Evolutionary conservation across 176 grass and related monocot genomes (phyloP), one percentile per base, ranked within the genome.

Genomic region (Aegilops longissima): DNA sequence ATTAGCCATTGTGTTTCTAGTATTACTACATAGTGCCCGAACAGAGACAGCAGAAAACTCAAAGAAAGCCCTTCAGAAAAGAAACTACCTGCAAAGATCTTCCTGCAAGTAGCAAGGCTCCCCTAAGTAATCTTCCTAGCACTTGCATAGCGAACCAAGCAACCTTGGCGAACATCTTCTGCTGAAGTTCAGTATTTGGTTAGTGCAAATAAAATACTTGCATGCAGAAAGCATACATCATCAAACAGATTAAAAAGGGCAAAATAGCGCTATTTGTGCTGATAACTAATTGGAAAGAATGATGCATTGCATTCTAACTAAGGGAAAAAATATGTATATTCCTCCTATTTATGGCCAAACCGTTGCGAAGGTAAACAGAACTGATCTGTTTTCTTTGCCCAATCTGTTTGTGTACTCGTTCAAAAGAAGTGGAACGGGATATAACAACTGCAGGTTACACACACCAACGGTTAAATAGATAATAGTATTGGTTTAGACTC

Each of bases 401-500:
- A 23, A 9, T 61, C 71, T 62, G 3, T 54, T 39, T 20, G 59
- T 88, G 51, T 12, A 21, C 61, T 58, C 59, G n/a, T 35, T 35
- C 29, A 44, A 34, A 77, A 73, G 9, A 66, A 38, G 9, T 5
- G 12, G 35, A 56, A 76, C 6, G 21, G 16, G 29, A 63, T 24
- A 80, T 2, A 87, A 66, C 6, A 42, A 11, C 30, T 66, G 16
- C 14, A 75, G 40, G 30, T 67, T 31, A 68, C 8, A 33, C 12
- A 77, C 45, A 62, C 49, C 8, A 88, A 77, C 72, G 4, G 34
- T 68, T 66, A 69, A 40, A 62, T 39, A 62, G 9, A 79, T 16
- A 52, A 39, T 39, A 42, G 40, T 42, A 88, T 9, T 54, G 14
- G 65, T 79, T 71, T 78, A 62, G 8, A 83, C 80, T 49, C 66